Conservation (phyloP, 1,284 basidiomycete genomes). For the Moesziomyces sp. region DNA sequence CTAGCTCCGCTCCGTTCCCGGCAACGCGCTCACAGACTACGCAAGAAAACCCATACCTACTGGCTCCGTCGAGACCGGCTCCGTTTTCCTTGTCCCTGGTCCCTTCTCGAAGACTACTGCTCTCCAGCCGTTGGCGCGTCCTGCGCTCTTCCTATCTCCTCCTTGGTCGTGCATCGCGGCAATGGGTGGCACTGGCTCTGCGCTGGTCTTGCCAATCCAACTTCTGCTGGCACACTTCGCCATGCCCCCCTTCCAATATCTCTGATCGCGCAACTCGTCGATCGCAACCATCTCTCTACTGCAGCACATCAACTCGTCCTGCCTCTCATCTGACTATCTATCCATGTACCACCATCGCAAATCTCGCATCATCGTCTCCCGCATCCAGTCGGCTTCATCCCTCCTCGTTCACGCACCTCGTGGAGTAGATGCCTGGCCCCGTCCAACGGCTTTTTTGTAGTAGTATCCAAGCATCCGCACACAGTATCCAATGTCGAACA, state of each 20-base stretch:
- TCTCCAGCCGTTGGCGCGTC: slow-evolving; percentile 45
- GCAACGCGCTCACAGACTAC: slow-evolving; percentile 26
- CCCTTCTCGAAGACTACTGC: slow-evolving; percentile 21
- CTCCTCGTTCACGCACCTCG: slow-evolving; percentile 24
- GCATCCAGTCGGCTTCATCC: slow-evolving; percentile 32
- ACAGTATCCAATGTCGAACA: slow-evolving; percentile 9
- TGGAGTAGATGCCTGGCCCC: slow-evolving; percentile 20
- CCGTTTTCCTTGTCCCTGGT: slow-evolving; percentile 28
- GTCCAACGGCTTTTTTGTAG: slow-evolving; percentile 40
- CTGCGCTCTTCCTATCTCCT: slow-evolving; percentile 23
- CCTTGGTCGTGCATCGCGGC: slow-evolving; percentile 24
- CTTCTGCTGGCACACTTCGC: slow-evolving; percentile 7
- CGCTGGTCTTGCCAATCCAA: slow-evolving; percentile 13
- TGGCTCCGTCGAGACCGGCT: slow-evolving; percentile 47
- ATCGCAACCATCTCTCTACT: neutral
- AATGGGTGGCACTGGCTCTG: slow-evolving; percentile 39
- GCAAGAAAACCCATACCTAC: slow-evolving; percentile 49
- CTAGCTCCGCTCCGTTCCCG: slow-evolving; percentile 24
- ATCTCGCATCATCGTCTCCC: slow-evolving; percentile 2
- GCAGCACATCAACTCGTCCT: neutral
- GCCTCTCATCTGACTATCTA: neutral
- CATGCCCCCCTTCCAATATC: slow-evolving; percentile 1
- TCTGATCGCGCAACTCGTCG: neutral
- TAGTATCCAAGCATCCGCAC: slow-evolving; percentile 34
- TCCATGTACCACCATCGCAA: slow-evolving; percentile 20